Evolutionary conservation across 495 filamentous ascomycete genomes (phyloP).

Genomic region (Penicillium coprophilum): DNA sequence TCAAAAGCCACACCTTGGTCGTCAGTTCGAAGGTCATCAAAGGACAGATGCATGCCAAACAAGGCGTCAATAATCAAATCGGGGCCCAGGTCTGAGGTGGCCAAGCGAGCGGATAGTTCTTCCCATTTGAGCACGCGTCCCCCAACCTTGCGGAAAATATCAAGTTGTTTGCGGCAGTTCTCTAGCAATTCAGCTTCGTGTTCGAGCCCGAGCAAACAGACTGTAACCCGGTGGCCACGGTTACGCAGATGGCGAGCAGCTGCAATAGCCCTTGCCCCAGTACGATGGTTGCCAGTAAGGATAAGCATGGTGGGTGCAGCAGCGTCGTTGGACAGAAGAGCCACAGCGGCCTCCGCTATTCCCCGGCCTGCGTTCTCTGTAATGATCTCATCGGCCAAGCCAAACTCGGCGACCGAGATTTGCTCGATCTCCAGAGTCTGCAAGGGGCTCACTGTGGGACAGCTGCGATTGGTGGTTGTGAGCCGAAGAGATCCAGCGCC

Average conservation of each 20-base stretch:
- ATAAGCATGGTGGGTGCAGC: conserved; percentile 69
- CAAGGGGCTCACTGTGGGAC: conserved; percentile 77
- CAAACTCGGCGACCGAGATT: conserved; percentile 77
- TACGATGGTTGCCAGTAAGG: conserved; percentile 84
- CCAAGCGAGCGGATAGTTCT: conserved; percentile 51
- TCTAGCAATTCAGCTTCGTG: conserved; percentile 71
- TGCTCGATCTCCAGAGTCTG: conserved; percentile 91
- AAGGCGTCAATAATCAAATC: conserved; percentile 88
- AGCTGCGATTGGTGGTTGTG: conserved; percentile 63
- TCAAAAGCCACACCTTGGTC: conserved; percentile 81
- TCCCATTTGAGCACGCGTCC: conserved; percentile 64
- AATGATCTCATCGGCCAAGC: conserved; percentile 83
- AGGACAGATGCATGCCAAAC: conserved; percentile 76
- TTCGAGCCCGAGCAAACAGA: conserved; percentile 81
- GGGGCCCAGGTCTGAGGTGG: conserved; percentile 58
- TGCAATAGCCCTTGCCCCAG: conserved; percentile 77
- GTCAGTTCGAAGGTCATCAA: conserved; percentile 77
- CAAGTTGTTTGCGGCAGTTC: conserved; percentile 69
- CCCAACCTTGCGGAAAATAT: conserved; percentile 74
- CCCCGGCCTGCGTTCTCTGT: conserved; percentile 87
- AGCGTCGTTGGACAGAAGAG: conserved; percentile 47
- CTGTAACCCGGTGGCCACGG: conserved; percentile 71
- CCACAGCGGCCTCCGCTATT: conserved; percentile 78
- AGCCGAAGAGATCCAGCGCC: conserved; percentile 44
- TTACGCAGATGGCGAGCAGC: conserved; percentile 84